Base-by-base conservation (phyloP, 1,284 basidiomycete species). In the Pascua sp. region DNA sequence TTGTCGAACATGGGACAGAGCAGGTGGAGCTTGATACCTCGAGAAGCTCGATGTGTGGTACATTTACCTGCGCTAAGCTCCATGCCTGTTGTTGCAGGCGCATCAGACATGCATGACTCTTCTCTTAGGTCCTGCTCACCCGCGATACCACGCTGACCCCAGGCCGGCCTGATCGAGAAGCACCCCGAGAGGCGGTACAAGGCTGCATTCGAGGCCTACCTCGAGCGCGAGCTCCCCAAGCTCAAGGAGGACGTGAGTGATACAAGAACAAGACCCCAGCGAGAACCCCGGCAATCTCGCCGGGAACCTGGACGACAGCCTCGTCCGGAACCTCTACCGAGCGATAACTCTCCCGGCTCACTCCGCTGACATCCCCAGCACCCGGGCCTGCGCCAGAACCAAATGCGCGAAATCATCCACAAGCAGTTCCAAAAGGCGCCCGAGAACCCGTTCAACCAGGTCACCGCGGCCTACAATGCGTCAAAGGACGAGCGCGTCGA, bases 181-280 rank as follows among this genome's bases (percentile, higher is more conserved):
- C 94, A 98, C 82, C 94, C 94, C 50, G 94, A 98, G 85, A 82
- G 90, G 71, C 85, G 91, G 60, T 92, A 89, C 83, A 94, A 94
- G 85, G 91, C 87, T 42, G 90, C 92, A 8, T 93, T 90, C 66
- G 91, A 94, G 70, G 91, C 91, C 5, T 98, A 94, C 78, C 85
- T 90, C 70, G 93, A 97, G 66, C 82, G 85, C 4, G 89, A 96
- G 70, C 79, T 98, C 65, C 91, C 94, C 0, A 86, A 82, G 24
- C 66, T 88, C 60, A 87, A 84, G 71, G 77, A 83, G 63, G 91
- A 97, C 32, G 89, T 77, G 53, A 63, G 73, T 63, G 37, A 4
- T 32, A n/a, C n/a, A n/a, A n/a, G n/a, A n/a, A n/a, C n/a, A n/a
- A n/a, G n/a, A n/a, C n/a, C n/a, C n/a, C n/a, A n/a, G n/a, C n/a